A percentile compares a stretch with the other conserved stretches of the same genome.
phyloP scores from a whole-genome alignment of 768 basidiomycete species.

The Phlebiopsis gigantea region DNA sequence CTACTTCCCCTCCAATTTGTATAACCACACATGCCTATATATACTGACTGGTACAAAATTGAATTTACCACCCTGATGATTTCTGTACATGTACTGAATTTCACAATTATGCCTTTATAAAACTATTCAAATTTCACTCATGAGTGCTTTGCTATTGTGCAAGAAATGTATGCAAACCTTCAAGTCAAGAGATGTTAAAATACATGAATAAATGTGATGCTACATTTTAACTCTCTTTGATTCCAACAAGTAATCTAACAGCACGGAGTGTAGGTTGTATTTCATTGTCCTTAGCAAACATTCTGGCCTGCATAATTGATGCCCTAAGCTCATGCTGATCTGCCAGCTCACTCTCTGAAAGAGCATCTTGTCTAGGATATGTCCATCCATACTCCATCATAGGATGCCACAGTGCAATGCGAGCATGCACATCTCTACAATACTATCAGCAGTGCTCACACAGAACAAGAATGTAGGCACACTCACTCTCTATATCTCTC shows the following conservation, averaged over 20 bases:
- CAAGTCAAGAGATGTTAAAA: too few relatives aligned
- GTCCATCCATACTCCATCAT: slow-evolving; percentile 23
- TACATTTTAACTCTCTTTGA: slow-evolving; percentile 12
- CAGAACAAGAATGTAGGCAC: not conserved
- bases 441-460: slow-evolving; percentile 3
- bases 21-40: not conserved
- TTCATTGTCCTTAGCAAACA: slow-evolving; percentile 19
- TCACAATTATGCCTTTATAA: not conserved
- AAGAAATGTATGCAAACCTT: too few relatives aligned
- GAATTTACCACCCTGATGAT: too few relatives aligned
- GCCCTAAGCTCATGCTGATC: slow-evolving; percentile 22
- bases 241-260: slow-evolving; percentile 21
- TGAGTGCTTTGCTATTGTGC: too few relatives aligned
- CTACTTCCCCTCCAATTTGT: not conserved
- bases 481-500: slow-evolving; percentile 22
- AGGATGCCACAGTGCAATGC: slow-evolving; percentile 23
- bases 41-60: too few relatives aligned
- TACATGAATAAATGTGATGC: not conserved
- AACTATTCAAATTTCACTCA: too few relatives aligned
- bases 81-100: too few relatives aligned
- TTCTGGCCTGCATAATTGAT: slow-evolving; percentile 22
- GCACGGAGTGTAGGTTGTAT: slow-evolving; percentile 16
- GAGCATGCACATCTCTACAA: slow-evolving; percentile 22
- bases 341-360: slow-evolving; percentile 19
- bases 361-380: slow-evolving; percentile 21